Evolutionary conservation across 2,329 filamentous ascomycete genomes (phyloP), one percentile per base, ranked within the genome.

Genomic region (Exophiala phaeomuriformis): DNA sequence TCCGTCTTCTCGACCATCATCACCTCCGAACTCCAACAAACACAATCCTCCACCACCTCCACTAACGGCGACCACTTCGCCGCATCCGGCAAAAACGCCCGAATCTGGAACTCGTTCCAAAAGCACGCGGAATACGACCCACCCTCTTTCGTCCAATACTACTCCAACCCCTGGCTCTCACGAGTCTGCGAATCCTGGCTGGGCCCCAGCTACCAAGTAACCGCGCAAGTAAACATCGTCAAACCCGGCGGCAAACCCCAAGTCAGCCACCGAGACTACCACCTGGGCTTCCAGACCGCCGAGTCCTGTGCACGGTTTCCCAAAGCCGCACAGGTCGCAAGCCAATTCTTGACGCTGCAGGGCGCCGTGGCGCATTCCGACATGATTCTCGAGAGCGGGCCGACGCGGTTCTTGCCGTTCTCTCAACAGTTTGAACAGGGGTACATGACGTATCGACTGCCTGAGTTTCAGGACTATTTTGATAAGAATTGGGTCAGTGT

Each of bases 91-190:
- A 72, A 73, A 28, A 84, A 84, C 63, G 72, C 77, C 50, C 75
- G 82, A 6, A 82, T 84, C 68, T 85, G 81, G 81, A 84, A 84
- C 68, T 80, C 81, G 0, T 81, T 84, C 66, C 75, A 75, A 57
- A 85, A 84, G 63, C 81, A 84, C 61, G 77, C 73, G 19, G 64
- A 77, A 1, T 63, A 68, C 30, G 74, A 81, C 56, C 75, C 80
- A 0, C 41, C 63, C 0, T 78, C 75, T 0, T 84, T 84, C 61
- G 56, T 78, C 0, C 55, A 64, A 4, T 84, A 84, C 71, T 83
- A 81, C 66, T 72, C 77, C 3, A 84, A 84, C 58, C 79, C 79
- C 0, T 82, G 77, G 71, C 72, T 84, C 2, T 67, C 70, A 0
- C 64, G 75, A 5, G 73, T 82, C 28, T 75, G 73, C 45, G 72